Evolutionary conservation across 2,329 filamentous ascomycete genomes (phyloP), one percentile per base, ranked within the genome.

Genomic region (Thermothelomyces thermophilus): DNA sequence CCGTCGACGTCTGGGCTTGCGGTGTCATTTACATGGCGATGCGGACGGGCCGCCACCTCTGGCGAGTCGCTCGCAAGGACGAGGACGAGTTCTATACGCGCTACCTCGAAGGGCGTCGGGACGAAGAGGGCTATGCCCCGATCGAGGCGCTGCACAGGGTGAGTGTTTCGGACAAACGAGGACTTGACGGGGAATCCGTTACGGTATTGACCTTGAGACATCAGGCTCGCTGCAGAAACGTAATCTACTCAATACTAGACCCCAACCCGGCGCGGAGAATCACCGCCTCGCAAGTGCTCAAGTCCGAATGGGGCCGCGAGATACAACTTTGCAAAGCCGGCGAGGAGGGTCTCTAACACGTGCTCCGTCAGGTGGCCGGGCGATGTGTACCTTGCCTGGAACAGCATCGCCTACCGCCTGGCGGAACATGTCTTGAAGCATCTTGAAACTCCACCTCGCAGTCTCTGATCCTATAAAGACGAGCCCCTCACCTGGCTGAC

Each of bases 1-100:
- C 93, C n/a, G 91, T 98, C 42, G 93, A 98, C 63, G 86, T 97
- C 13, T 98, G 93, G 93, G 93, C 93, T 20, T 95, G 90, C 53
- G 93, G 93, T 64, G 93, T 98, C 45, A 98, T 98, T 53, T 98
- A 98, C 72, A 98, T 98, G 93, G 93, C 93, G 13, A 98, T 98
- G 93, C 80, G 93, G 51, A 97, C 91, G 2, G 93, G 93, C 5
- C 80, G 93, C 46, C 93, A 98, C 68, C 75, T 98, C 8, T 98
- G 93, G 93, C 86, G 90, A 48, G 82, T 96, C n/a, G 93, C 93
- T 6, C 91, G 91, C 69, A 94, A 90, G 69, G 90, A 95, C 48
- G 91, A 97, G 58, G 93, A 98, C 63, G 93, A 97, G 64, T 98
- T 97, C 62, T 98, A 95, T 65, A 87, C 87, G 56, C 85, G 90